A percentile compares a stretch with the other conserved stretches of the same genome.
Conservation (phyloP, 257 asterid species). For the Cynanchum wilfordii region DNA sequence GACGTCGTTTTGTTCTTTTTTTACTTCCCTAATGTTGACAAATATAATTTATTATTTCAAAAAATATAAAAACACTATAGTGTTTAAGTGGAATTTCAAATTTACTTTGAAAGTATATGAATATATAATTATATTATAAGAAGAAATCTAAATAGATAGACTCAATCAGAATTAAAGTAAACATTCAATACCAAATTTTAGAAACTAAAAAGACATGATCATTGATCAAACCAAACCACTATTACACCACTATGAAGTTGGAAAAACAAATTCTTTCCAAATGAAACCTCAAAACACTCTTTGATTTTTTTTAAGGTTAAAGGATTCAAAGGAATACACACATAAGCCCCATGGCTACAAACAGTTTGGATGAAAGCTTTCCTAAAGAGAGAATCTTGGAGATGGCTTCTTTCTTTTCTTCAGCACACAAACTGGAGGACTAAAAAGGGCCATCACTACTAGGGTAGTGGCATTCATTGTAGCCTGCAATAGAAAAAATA, state of each 20-base stretch:
- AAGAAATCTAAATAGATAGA: too few species aligned
- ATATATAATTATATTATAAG: too few species aligned
- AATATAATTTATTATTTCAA: too few species aligned
- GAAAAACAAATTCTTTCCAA: not conserved
- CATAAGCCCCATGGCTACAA: not conserved
- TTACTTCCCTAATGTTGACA: too few species aligned
- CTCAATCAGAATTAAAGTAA: too few species aligned
- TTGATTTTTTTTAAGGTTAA: not conserved
- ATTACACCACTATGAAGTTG: too few species aligned
- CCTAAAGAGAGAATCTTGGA: not conserved
- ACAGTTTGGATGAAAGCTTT: not conserved
- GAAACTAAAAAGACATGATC: too few species aligned
- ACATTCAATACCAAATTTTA: too few species aligned
- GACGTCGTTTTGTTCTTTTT: not conserved
- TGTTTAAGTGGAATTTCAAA: too few species aligned
- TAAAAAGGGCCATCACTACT: conserved; percentile 21
- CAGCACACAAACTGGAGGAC: not conserved
- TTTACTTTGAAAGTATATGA: too few species aligned
- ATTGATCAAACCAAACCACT: too few species aligned
- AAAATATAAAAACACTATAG: too few species aligned
- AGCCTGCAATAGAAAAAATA: conserved; percentile 30
- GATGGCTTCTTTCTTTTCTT: not conserved
- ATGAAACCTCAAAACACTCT: not conserved
- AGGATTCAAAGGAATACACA: not conserved
- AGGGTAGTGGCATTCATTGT: conserved; percentile 42